These are phyloP conservation scores for Pleurotus ostreatus DNA, from an alignment of 768 basidiomycete genomes.

Conservation along the genomic window DNA sequence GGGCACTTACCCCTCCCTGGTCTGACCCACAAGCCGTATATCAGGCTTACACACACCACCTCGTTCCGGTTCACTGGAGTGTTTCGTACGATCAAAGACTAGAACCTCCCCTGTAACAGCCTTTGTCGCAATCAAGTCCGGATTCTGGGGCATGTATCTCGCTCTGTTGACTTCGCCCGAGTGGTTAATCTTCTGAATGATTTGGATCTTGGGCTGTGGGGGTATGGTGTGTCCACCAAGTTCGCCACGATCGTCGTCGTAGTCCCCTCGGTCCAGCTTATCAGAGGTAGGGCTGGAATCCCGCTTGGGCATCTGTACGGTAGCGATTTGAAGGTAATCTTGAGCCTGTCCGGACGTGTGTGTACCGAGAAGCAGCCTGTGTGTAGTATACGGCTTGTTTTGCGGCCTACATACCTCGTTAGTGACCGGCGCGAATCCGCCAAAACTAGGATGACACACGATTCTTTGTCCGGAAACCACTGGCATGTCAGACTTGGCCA, in stretches of 20 bases:
- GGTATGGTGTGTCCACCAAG: slow-evolving; percentile 89
- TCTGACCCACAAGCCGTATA: slow-evolving; percentile 86
- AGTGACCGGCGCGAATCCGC: background rate
- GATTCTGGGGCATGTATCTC: slow-evolving; percentile 99
- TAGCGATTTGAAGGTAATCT: slow-evolving; percentile 95
- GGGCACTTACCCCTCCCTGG: slow-evolving; percentile 79
- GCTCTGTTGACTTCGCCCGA: slow-evolving; percentile 94
- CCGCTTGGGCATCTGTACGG: slow-evolving; percentile 88
- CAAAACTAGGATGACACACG: slow-evolving; percentile 44
- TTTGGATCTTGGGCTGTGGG: slow-evolving; percentile 80
- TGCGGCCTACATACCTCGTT: slow-evolving; percentile 54
- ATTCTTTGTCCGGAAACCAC: slow-evolving; percentile 98
- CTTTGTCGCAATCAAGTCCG: slow-evolving; percentile 95
- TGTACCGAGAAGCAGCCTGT: slow-evolving; percentile 92
- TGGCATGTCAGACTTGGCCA: slow-evolving; percentile 98
- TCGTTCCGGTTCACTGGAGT: slow-evolving; percentile 87
- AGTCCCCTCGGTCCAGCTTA: slow-evolving; percentile 73
- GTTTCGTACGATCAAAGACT: slow-evolving; percentile 97
- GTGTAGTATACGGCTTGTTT: slow-evolving; percentile 91
- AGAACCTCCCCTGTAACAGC: slow-evolving; percentile 85
- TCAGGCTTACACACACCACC: slow-evolving; percentile 86
- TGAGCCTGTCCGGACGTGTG: slow-evolving; percentile 94
- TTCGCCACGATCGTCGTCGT: slow-evolving; percentile 92
- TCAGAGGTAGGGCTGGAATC: slow-evolving; percentile 63
- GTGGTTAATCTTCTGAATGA: slow-evolving; percentile 94